These are phyloP conservation scores for Elymus sibiricus DNA, from an alignment of 176 grass and related monocot species.

Conservation along the genomic window DNA sequence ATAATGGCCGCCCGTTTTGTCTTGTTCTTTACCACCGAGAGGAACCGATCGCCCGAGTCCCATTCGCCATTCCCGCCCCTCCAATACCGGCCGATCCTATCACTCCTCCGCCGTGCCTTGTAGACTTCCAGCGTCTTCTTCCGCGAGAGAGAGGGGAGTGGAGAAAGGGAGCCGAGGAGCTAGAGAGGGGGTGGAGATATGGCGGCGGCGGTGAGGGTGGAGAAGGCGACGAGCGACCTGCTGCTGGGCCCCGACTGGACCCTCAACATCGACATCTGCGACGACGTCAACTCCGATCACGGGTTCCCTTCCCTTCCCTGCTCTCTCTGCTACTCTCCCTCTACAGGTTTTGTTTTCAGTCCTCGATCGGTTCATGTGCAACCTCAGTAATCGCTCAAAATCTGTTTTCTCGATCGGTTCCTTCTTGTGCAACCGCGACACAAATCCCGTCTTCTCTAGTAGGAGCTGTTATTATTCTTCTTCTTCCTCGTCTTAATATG, in stretches of 20 bases:
- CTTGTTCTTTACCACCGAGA: neutral
- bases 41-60: no score
- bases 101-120: no score
- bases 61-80: no score
- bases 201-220: conserved; percentile 59
- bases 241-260: conserved; percentile 81
- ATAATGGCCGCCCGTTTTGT: neutral
- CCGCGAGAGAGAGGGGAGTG: no score
- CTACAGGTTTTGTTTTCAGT: neutral
- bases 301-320: conserved; percentile 22
- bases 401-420: no score
- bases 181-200: neutral
- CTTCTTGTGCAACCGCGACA: no score
- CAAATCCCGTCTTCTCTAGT: neutral
- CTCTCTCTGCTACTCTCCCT: neutral
- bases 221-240: conserved; percentile 93
- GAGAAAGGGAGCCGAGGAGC: no score
- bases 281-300: conserved; percentile 64
- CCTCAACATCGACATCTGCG: conserved; percentile 96
- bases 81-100: no score
- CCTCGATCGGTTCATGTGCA: conserved; percentile 8
- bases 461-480: accelerated
- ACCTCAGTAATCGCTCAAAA: neutral
- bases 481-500: neutral
- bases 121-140: no score